Base-by-base conservation (phyloP, 1,139 yeast genomes). In the Yamadazyma triangularis region DNA sequence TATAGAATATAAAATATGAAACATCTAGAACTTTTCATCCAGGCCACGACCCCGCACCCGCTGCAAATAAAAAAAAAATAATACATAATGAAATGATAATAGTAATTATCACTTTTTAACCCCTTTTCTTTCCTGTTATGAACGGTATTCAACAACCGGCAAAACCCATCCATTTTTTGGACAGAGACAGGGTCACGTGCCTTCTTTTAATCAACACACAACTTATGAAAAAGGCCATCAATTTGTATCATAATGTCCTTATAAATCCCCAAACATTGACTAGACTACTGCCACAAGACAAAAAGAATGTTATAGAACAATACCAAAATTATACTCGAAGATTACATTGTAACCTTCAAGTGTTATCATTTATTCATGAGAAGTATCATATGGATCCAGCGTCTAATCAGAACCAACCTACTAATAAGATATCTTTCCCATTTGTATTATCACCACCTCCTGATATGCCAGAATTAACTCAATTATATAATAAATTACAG, bases 301-400 rank as follows among this genome's bases (percentile, higher is more conserved):
- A 62, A 31, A 62, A 55, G 32, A 44, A 52, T n/a, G 47, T 70
- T 16, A 51, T 64, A 30, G 77, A 71, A 26, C 60, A 64, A 37
- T 73, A 69, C 46, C 73, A 68, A 42, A 69, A 72, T 40, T 70
- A 72, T 40, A 63, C 73, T 13, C 58, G 74, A 32, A 55, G 80
- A 40, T 60, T 74, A 19, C 79, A 74, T 42, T 70, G 76, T 42
- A 75, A 75, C 44, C 52, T 75, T 33, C 58, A 74, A 8, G 77
- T 74, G 29, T 56, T 75, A 34, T 70, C 76, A 6, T 69, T 66
- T 30, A 62, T 75, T 24, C 73, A 73, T 39, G 79, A 73, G 35
- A 62, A 66, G 35, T 73, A 73, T 43, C 71, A 73, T 34, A 42
- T 56, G n/a, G 41, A 40, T 2, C 8, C 8, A 18, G 20, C 8